Base-by-base conservation (phyloP, 495 filamentous ascomycete species). In the Tuber brumale region DNA sequence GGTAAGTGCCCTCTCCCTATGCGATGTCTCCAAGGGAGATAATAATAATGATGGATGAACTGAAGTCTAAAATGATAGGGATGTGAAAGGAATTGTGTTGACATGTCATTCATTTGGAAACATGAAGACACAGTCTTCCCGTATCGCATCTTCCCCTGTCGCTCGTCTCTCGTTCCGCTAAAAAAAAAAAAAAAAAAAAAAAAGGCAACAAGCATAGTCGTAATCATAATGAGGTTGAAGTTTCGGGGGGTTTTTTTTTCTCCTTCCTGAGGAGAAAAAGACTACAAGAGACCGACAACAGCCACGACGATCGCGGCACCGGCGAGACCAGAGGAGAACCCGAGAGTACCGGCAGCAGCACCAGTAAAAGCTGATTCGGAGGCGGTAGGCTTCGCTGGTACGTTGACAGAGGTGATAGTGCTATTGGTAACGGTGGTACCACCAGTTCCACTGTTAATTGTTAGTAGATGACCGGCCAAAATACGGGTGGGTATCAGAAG, bases 231-330 rank as follows among this genome's bases (percentile, higher is more conserved):
- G 27, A 35, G 57, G 16, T 66, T 18, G 57, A 66, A 66, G 57
- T 31, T 6, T 66, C 27, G 2, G 21, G n/a, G n/a, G n/a, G 21
- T 51, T 51, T 27, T 57, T 66, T 18, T 61, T 31, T 66, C 5
- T 2, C 31, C 16, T 16, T 9, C 5, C 10, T 10, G 51, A 61
- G 51, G 9, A 35, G n/a, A 35, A 66, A 31, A 74, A 51, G 31
- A 57, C 72, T 76, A 80, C 44, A 80, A 37, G 46, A 79, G 70
- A 48, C 76, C 77, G 4, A 79, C 61, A 18, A 76, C 39, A 21
- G 71, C 35, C 14, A 66, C 78, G 27, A 73, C 66, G 21, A 80
- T n/a, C 2, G 79, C 70, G 8, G 57, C 76, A 70, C 73, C 78
- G 14, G 73, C 76, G 14, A 80, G 73, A 9, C 78, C 42, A 7